A percentile compares a stretch with the other conserved stretches of the same genome.
Conservation (phyloP, 163 green algal genomes). For the Prototheca wickerhamii region DNA sequence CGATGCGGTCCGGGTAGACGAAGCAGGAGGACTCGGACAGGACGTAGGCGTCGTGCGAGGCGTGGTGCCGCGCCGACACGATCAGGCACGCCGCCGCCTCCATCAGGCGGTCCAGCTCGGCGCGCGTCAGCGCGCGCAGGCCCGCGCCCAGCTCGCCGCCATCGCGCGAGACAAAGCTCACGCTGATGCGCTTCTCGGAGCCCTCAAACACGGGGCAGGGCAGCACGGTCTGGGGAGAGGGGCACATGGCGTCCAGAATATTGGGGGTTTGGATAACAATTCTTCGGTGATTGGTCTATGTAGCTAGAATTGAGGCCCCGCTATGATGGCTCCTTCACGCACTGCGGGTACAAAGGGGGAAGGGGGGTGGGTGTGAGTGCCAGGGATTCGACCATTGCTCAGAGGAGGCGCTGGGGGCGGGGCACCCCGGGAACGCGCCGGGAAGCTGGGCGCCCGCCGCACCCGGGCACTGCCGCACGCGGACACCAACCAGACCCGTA, state of each 20-base stretch:
- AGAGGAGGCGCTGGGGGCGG: not conserved
- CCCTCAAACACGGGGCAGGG: conserved; percentile 80
- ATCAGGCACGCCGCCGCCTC: conserved; percentile 85
- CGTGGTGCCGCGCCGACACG: conserved; percentile 70
- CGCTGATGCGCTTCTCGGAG: conserved; percentile 90
- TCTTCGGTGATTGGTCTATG: conserved; percentile 11
- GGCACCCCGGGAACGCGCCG: not conserved
- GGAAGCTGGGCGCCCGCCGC: not conserved
- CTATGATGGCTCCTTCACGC: conserved; percentile 68
- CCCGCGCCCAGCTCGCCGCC: conserved; percentile 21
- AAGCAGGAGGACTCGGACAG: conserved; percentile 95
- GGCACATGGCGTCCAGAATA: not conserved
- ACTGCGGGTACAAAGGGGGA: conserved; percentile 32
- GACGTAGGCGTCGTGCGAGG: conserved; percentile 91
- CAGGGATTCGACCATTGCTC: not conserved
- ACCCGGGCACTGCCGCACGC: not conserved
- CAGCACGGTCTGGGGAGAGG: conserved; percentile 18
- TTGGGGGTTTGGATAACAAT: conserved; percentile 13
- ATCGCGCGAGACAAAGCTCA: conserved; percentile 66
- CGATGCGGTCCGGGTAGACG: conserved; percentile 68
- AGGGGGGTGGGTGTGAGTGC: not conserved
- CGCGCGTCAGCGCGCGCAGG: conserved; percentile 66
- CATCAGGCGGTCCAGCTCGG: conserved; percentile 81
- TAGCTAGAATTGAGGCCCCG: conserved; percentile 23
- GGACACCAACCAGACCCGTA: not conserved